Percentiles rank a stretch among this genome's conserved stretches.
Conservation (phyloP, 2,329 filamentous ascomycete species). For the Cercospora brassicicola region DNA sequence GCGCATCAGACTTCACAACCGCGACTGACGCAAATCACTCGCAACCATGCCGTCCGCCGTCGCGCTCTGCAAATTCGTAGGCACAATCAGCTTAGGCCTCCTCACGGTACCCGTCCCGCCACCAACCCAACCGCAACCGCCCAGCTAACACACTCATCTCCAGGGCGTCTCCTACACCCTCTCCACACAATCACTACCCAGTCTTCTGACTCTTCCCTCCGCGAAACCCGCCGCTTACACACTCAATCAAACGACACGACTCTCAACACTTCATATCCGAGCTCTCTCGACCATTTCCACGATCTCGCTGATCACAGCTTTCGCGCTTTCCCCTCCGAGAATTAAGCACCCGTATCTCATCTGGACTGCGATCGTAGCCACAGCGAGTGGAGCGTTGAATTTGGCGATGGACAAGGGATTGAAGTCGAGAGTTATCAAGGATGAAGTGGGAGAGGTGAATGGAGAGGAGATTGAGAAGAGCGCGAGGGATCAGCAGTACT, state of each 20-base stretch:
- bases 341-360: conserved; percentile 85
- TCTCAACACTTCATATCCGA: conserved; percentile 67
- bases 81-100: conserved; percentile 83
- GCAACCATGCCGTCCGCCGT: conserved; percentile 54
- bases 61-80: conserved; percentile 85
- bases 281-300: conserved; percentile 68
- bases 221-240: conserved; percentile 69
- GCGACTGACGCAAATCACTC: not conserved
- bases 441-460: conserved; percentile 44
- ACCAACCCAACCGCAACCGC: not conserved
- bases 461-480: conserved; percentile 52
- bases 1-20: not conserved
- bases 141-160: conserved; percentile 9
- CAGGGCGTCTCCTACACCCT: conserved; percentile 89
- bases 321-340: conserved; percentile 69
- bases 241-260: conserved; percentile 58
- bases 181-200: conserved; percentile 73
- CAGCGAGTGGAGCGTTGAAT: conserved; percentile 45
- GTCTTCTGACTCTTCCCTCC: conserved; percentile 76
- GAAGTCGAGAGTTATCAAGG: conserved; percentile 34
- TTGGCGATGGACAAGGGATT: conserved; percentile 34
- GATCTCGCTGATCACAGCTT: conserved; percentile 74
- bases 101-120: conserved; percentile 33
- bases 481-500: conserved; percentile 45
- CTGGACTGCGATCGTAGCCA: conserved; percentile 73